A percentile compares a stretch with the other conserved stretches of the same genome.
Conservation (phyloP, 2,329 filamentous ascomycete genomes). For the Ophidiomyces ophidiicola region DNA sequence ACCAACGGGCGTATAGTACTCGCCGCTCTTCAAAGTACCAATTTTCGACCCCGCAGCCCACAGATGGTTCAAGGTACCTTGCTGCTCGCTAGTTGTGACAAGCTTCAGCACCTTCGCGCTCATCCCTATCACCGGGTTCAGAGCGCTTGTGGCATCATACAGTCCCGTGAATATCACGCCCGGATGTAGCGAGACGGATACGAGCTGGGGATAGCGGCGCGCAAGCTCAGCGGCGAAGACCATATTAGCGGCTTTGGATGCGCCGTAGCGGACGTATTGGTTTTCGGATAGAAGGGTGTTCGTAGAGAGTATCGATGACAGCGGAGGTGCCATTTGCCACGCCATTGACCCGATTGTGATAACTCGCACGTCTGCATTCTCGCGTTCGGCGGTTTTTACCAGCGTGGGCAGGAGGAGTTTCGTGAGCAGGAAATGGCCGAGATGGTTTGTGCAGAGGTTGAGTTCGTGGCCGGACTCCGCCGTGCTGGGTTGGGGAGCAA, state of each 20-base stretch:
- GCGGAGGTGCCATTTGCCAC: constrained; percentile 24
- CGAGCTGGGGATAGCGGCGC: constrained; percentile 33
- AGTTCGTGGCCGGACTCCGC: constrained; percentile 35
- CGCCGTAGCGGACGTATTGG: constrained; percentile 38
- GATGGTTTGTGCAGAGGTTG: constrained; percentile 37
- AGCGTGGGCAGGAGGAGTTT: constrained; percentile 34
- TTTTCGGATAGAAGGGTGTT: constrained; percentile 24
- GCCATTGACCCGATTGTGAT: constrained; percentile 30
- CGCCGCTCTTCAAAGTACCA: constrained; percentile 27
- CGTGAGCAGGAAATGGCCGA: constrained; percentile 37
- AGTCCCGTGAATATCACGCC: constrained; percentile 35
- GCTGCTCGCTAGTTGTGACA: constrained; percentile 24
- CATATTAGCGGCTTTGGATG: constrained; percentile 42
- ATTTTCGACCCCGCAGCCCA: constrained; percentile 29
- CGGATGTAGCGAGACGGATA: constrained; percentile 39
- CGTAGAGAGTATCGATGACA: constrained; percentile 30
- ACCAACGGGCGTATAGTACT: constrained; percentile 34
- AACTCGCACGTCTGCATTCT: constrained; percentile 24
- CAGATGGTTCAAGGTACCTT: constrained; percentile 32
- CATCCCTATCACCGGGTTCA: constrained; percentile 18
- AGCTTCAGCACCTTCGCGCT: constrained; percentile 14
- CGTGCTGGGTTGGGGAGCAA: constrained; percentile 29
- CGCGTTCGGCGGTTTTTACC: constrained; percentile 23
- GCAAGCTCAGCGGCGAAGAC: constrained; percentile 35
- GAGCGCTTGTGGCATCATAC: constrained; percentile 24